Evolutionary conservation across 345 rosid genomes (phyloP), one percentile per base, ranked within the genome.

Genomic region (Sonneratia caseolaris): DNA sequence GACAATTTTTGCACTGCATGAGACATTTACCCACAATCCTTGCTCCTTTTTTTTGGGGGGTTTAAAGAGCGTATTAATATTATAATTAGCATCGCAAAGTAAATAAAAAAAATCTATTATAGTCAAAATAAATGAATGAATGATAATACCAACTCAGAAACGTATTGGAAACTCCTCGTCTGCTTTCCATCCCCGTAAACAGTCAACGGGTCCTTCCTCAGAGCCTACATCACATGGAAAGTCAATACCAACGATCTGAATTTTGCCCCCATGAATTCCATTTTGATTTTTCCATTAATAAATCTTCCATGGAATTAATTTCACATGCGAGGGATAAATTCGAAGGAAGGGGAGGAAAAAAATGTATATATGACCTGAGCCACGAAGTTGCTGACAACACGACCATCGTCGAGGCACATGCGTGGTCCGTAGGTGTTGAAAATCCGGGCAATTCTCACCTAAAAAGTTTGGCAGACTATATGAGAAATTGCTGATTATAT

Each of bases 121-220:
- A 42, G 15, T n/a, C 32, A 27, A 27, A 27, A 27, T 27, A 27
- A 27, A 27, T 27, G 32, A 27, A 27, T 27, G 32, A 27, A 27
- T 27, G 32, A 27, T 27, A 47, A n/a, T 82, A 88, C 97, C 90
- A 91, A 79, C 76, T 91, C 97, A 18, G 97, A 89, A 73, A 91
- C 97, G 74, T 79, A 91, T 78, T 89, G 97, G 81, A 91, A 91
- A 76, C 97, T 91, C 76, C 97, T 82, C 16, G 97, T 91, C 72
- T 91, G 97, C 82, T 91, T 91, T 42, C 97, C 97, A 77, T 91
- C 97, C 35, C 97, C 95, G 64, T 91, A 91, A 5, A 91, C 97
- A 45, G 97, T 91, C 88, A 91, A 68, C n/a, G 95, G 90, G 72
- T 89, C 88, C 72, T 85, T 91, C 84, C 95, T 85, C 21, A 89